A percentile compares a stretch with the other conserved stretches of the same genome.
These are phyloP conservation scores for Exophiala xenobiotica DNA, from an alignment of 2,329 filamentous ascomycete genomes.

Conservation along the genomic window DNA sequence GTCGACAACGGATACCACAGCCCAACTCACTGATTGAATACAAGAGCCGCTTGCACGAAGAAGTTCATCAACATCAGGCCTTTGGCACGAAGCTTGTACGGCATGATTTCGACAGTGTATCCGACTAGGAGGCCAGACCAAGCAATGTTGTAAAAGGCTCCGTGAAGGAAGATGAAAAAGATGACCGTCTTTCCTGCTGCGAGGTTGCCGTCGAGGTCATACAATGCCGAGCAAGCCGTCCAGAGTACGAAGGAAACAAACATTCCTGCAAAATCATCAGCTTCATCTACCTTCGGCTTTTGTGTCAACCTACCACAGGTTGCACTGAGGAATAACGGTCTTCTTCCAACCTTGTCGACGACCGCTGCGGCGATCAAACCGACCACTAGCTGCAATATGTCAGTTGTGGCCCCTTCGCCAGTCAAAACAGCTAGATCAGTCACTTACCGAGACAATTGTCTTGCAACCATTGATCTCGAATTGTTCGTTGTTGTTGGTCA, in stretches of 20 bases:
- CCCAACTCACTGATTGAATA: conserved; percentile 39
- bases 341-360: conserved; percentile 56
- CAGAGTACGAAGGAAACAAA: neutral
- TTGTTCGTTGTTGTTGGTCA: conserved; percentile 36
- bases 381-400: conserved; percentile 1
- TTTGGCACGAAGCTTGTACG: conserved; percentile 49
- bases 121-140: conserved; percentile 35
- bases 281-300: neutral
- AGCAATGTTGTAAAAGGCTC: conserved; percentile 41
- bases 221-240: neutral
- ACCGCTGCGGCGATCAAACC: conserved; percentile 44
- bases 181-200: conserved; percentile 34
- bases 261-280: conserved; percentile 39
- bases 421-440: conserved; percentile 34
- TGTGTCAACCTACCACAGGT: conserved; percentile 29
- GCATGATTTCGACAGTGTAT: conserved; percentile 44
- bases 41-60: conserved; percentile 44
- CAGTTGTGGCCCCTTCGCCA: conserved; percentile 16
- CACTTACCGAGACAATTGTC: conserved; percentile 10
- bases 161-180: conserved; percentile 28
- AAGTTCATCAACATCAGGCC: conserved; percentile 37
- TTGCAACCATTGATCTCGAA: conserved; percentile 12
- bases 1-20: neutral
- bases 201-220: neutral
- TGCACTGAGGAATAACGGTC: conserved; percentile 53